Base-by-base conservation (phyloP, 768 basidiomycete genomes). In the Tricholoma matsutake region DNA sequence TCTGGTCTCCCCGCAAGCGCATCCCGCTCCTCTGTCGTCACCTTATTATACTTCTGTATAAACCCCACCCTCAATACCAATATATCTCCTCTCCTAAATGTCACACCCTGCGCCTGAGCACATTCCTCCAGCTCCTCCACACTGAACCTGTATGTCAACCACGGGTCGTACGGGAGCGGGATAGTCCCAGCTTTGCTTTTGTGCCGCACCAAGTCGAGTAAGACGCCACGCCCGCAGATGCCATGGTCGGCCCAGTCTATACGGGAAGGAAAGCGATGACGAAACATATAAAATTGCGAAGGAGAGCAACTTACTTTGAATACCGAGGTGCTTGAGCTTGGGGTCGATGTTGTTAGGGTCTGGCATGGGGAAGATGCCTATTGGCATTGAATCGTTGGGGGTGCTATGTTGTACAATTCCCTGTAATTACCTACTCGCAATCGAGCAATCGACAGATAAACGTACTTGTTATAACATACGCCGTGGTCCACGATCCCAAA, bases 181-280 rank as follows among this genome's bases (percentile, higher is more conserved):
- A 64, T 68, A 6, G 57, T 60, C 13, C 75, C 69, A 3, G 71
- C 68, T 8, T 76, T 75, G 1, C 79, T 81, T 60, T 81, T 80
- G 70, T 81, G 82, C 10, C 76, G 70, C 57, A 88, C 84, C 34
- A 88, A 71, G 72, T 90, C 87, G 34, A 89, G 79, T 20, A 89
- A 72, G 52, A 89, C 84, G 18, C 86, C 88, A 2, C 88, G 81
- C 1, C 87, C 86, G 56, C 85, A 86, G 45, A 88, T 87, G 0
- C 88, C 87, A 65, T 88, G 88, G 18, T 79, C 79, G 1, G 88
- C 84, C 87, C 86, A 89, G 67, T 88, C 88, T 88, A 59, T 20
- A 13, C 18, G 41, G 37, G 45, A 56, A 60, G 9, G 62, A 28
- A 43, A 5, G 32, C 39, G 54, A 41, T 52, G 66, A 49, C 54